phyloP scores from a whole-genome alignment of 192 early-diverging fungal genomes.

The Backusella sp. region DNA sequence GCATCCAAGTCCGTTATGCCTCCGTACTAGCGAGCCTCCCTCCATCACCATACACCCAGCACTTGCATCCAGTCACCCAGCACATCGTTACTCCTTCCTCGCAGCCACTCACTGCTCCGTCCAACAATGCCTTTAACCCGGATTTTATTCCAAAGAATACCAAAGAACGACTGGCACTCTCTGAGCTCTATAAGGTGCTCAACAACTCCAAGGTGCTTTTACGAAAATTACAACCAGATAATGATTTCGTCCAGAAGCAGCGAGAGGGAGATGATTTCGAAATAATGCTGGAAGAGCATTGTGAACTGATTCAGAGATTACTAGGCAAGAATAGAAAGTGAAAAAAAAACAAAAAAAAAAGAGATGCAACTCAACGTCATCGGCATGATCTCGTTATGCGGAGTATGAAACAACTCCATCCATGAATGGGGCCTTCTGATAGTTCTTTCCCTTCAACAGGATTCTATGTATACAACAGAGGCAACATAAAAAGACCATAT shows the following conservation, averaged over 20 bases:
- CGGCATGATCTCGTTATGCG: background rate
- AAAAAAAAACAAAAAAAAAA: background rate
- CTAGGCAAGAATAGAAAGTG: background rate
- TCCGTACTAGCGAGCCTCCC: constrained; percentile 16
- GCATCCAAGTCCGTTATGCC: constrained; percentile 17
- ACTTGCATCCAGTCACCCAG: background rate
- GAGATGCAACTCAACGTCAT: background rate
- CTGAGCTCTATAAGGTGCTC: constrained; percentile 16
- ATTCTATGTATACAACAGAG: background rate
- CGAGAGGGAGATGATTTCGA: background rate
- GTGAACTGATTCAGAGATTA: background rate
- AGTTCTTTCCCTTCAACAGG: too few species aligned
- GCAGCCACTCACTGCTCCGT: constrained; percentile 25
- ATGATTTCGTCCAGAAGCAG: background rate
- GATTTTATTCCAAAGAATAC: constrained; percentile 25
- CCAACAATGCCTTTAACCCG: constrained; percentile 36
- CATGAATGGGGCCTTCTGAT: too few species aligned
- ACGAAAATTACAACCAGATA: background rate
- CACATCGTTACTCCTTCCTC: constrained; percentile 26
- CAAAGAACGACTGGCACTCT: constrained; percentile 11
- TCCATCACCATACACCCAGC: background rate
- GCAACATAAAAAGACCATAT: background rate
- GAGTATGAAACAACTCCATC: background rate
- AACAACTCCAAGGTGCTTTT: constrained; percentile 7
- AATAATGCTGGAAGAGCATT: constrained; percentile 1